Percentiles rank a stretch among this genome's conserved stretches.
These are phyloP conservation scores for Cicer chorassanicum DNA, from an alignment of 306 rosid genomes.

Conservation along the genomic window DNA sequence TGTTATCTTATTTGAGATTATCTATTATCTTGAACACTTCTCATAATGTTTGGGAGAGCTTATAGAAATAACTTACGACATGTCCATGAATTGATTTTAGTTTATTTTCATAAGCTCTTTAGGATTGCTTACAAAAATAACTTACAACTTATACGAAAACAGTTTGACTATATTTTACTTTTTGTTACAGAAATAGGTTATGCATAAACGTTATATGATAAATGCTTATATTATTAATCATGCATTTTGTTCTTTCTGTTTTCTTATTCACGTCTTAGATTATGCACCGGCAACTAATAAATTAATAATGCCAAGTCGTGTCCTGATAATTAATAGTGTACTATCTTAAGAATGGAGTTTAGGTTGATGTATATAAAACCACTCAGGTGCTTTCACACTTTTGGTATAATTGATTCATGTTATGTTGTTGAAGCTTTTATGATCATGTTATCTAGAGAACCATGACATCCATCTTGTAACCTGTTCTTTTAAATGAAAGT, in stretches of 20 bases:
- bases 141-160: too few species aligned
- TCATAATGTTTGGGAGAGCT: too few species aligned
- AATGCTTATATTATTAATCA: too few species aligned
- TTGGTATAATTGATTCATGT: background rate
- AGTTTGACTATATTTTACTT: too few species aligned
- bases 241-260: background rate
- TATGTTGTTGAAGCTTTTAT: background rate
- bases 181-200: too few species aligned
- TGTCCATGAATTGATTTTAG: too few species aligned
- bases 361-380: background rate
- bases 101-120: too few species aligned
- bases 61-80: too few species aligned
- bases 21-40: too few species aligned
- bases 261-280: background rate
- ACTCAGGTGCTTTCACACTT: background rate
- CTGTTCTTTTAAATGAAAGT: background rate
- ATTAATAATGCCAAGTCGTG: background rate
- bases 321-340: background rate
- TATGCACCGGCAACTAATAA: background rate
- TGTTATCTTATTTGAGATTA: too few species aligned
- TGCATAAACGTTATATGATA: too few species aligned
- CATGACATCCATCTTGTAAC: background rate
- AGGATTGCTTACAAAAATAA: too few species aligned
- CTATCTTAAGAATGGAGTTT: background rate
- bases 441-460: background rate